phyloP scores from a whole-genome alignment of 805 yeast genomes.

The Lipomyces chichibuensis region DNA sequence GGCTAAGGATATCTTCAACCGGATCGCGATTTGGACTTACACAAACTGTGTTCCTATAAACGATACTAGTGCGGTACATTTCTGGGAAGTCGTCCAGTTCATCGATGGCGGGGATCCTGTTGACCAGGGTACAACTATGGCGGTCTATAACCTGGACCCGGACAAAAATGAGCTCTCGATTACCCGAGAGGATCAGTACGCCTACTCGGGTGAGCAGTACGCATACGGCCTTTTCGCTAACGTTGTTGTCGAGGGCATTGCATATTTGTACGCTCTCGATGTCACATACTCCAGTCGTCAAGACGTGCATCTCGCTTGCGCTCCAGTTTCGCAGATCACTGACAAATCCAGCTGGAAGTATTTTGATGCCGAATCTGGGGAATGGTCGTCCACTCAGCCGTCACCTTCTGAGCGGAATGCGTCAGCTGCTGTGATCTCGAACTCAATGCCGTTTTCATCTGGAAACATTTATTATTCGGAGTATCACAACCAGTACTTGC shows the following conservation, averaged over 20 bases:
- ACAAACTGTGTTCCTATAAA: conserved; percentile 18
- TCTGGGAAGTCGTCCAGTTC: conserved; percentile 18
- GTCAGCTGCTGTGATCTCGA: conserved; percentile 20
- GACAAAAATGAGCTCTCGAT: conserved; percentile 9
- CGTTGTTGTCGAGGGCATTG: conserved; percentile 20
- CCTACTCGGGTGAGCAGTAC: not conserved
- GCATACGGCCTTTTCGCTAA: conserved; percentile 21
- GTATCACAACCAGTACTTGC: conserved; percentile 19
- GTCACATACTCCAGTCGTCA: not conserved
- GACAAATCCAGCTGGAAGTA: conserved; percentile 15
- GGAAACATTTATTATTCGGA: conserved; percentile 20
- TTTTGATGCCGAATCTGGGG: conserved; percentile 5
- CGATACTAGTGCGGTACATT: conserved; percentile 21
- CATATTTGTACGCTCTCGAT: conserved; percentile 24
- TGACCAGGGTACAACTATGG: conserved; percentile 14
- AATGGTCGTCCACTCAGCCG: conserved; percentile 14
- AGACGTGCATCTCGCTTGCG: conserved; percentile 25
- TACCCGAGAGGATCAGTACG: conserved; percentile 11
- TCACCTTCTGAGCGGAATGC: conserved; percentile 7
- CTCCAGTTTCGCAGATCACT: not conserved
- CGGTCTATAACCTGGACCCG: conserved; percentile 12
- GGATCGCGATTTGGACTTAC: conserved; percentile 20
- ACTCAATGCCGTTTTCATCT: conserved; percentile 6
- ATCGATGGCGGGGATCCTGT: not conserved
- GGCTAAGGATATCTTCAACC: not conserved